These are phyloP conservation scores for Hypoxylon fragiforme DNA, from an alignment of 495 filamentous ascomycete species.

Conservation along the genomic window DNA sequence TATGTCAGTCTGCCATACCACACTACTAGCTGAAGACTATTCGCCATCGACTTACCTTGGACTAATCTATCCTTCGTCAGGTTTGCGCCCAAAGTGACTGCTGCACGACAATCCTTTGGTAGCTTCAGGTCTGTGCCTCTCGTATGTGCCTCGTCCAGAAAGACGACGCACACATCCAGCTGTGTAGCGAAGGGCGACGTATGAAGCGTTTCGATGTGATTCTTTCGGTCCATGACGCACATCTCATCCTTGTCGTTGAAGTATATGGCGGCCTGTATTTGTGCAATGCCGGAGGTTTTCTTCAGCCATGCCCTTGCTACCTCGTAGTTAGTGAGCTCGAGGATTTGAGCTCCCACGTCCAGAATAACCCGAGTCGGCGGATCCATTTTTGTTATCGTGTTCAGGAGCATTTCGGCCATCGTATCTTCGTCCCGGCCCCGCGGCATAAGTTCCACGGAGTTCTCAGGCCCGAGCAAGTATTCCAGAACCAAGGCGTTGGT, in stretches of 20 bases:
- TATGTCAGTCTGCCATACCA: constrained; percentile 4
- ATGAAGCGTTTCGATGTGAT: constrained; percentile 53
- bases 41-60: constrained; percentile 59
- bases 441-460: constrained; percentile 45
- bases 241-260: constrained; percentile 56
- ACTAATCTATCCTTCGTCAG: constrained; percentile 73
- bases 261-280: constrained; percentile 57
- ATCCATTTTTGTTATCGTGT: constrained; percentile 43
- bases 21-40: background rate
- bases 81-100: constrained; percentile 69
- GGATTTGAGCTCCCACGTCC: constrained; percentile 74
- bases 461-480: constrained; percentile 60
- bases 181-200: constrained; percentile 63
- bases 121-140: constrained; percentile 73
- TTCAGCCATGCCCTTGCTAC: constrained; percentile 56
- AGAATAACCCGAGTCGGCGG: constrained; percentile 62
- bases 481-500: constrained; percentile 68
- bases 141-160: constrained; percentile 76
- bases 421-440: constrained; percentile 7
- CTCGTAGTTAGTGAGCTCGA: constrained; percentile 62
- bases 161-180: constrained; percentile 67
- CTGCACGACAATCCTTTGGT: constrained; percentile 61
- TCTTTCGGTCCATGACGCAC: constrained; percentile 47
- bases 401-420: constrained; percentile 51
- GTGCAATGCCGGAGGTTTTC: constrained; percentile 13